Base-by-base conservation (phyloP, 1,139 yeast genomes). In the Geotrichum cucujoidarum region DNA sequence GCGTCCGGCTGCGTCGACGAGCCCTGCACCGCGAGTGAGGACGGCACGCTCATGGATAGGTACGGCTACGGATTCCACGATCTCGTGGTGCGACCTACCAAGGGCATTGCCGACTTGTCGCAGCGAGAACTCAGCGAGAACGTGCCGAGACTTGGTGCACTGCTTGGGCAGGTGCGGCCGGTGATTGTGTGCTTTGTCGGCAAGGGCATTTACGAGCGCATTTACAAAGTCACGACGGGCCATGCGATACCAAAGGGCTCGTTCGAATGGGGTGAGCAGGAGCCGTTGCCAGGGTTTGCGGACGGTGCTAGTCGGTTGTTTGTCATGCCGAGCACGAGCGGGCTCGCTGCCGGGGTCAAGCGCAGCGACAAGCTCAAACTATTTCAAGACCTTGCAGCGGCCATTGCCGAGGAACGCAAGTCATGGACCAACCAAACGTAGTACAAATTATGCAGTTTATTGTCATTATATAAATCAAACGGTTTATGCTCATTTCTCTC, bases 241-340 rank as follows among this genome's bases (percentile, higher is more conserved):
- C 53, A 50, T 21, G 39, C 56, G 11, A 47, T 59, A 18, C 47
- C 53, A 7, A 52, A 57, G 29, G n/a, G n/a, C n/a, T 46, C 50
- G 8, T 74, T 74, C 48, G 31, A 58, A 18, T 84, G 84, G 79
- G 92, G 90, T 0, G 57, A 62, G 50, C 83, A 76, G 53, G 51
- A 53, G 25, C 49, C 8, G 51, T 57, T 24, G 27, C 6, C 6
- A 24, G 27, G 27, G 27, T 55, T 66, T 45, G 67, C 59, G 3
- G 53, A 53, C 1, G 52, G 58, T 6, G 32, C 35, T 4, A 54
- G 60, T 16, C 48, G 48, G n/a, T 58, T 80, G 0, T 78, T 73
- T 61, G 90, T 84, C 4, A 74, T 83, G 37, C 92, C 92, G 2
- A 81, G 81, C 46, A 83, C 92, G 0, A 82, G 89, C 1, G 94